Base-by-base conservation (phyloP, 176 grass and related monocot genomes). In the Phoenix dactylifera region DNA sequence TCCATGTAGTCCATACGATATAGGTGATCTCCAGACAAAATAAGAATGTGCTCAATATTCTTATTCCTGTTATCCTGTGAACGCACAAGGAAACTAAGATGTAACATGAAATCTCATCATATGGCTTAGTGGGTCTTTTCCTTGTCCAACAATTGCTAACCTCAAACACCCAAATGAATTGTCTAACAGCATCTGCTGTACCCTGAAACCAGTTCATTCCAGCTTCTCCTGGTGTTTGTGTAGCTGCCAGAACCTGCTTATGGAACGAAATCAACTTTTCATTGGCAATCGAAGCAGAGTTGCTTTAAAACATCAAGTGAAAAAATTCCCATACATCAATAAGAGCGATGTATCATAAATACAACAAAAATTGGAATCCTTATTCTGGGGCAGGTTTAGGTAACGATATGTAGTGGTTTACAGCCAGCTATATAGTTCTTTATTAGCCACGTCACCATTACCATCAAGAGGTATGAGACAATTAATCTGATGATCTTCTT, bases 1-100 rank as follows among this genome's bases (percentile, higher is more conserved):
- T 91, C 77, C 83, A 86, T 86, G 68, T 86, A 91, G 22, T 91
- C 76, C 87, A 91, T 91, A 3, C 82, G 87, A 26, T 91, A 86
- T 26, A 91, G 58, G 16, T 91, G 87, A 60, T 91, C 87, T 0
- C 87, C 87, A 14, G 68, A 86, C 72, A 91, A 74, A 75, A 91
- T 83, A 15, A 91, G 26, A 62, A 86, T 71, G 39, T 91, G 75
- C 29, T 91, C 82, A 9, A 91, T 82, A 19, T 85, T 73, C 72
- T 72, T 83, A 29, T 75, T 71, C 60, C 66, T 82, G 54, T 80
- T 80, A 63, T 71, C 82, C 83, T 86, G 60, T 10, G 0, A 44
- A 44, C 10, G 1, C 35, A 14, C 10, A 44, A 44, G 35, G 35
- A 44, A 44, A 44, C 12, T 44, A 44, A 12, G 51, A 51, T 54